Evolutionary conservation across 257 asterid genomes (phyloP).

Genomic region (Echium plantagineum): DNA sequence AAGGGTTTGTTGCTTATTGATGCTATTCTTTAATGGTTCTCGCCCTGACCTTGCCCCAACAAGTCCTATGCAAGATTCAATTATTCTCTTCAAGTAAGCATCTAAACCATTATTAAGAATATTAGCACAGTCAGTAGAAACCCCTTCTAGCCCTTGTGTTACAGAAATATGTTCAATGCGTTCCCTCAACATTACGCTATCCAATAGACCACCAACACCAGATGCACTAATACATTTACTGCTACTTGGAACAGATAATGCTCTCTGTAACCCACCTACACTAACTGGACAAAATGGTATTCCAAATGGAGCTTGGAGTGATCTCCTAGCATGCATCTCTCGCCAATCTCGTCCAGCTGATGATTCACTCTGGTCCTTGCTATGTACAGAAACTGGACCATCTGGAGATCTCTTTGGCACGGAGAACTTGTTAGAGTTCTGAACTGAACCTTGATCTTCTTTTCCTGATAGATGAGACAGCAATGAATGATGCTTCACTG

Average conservation of each 20-base stretch:
- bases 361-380: slow-evolving; percentile 30
- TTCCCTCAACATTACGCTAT: slow-evolving; percentile 40
- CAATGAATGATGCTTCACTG: slow-evolving; percentile 35
- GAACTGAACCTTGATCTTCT: slow-evolving; percentile 17
- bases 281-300: slow-evolving; percentile 57
- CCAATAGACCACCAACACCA: slow-evolving; percentile 45
- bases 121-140: slow-evolving; percentile 52
- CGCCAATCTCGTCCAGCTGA: slow-evolving; percentile 26
- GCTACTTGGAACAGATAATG: slow-evolving; percentile 30
- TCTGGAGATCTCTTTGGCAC: slow-evolving; percentile 25
- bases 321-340: slow-evolving; percentile 40
- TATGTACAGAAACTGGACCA: slow-evolving; percentile 31
- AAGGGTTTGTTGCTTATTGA: slow-evolving; percentile 24
- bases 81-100: slow-evolving; percentile 55
- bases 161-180: slow-evolving; percentile 68
- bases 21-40: slow-evolving; percentile 22
- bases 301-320: slow-evolving; percentile 74
- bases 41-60: slow-evolving; percentile 45
- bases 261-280: slow-evolving; percentile 54
- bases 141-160: slow-evolving; percentile 64
- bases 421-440: slow-evolving; percentile 21
- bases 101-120: slow-evolving; percentile 63
- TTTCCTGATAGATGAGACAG: slow-evolving; percentile 21
- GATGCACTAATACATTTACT: slow-evolving; percentile 33
- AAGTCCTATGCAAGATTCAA: slow-evolving; percentile 52